A percentile compares a stretch with the other conserved stretches of the same genome.
Conservation (phyloP, 345 rosid species). For the Eucalyptus regnans region DNA sequence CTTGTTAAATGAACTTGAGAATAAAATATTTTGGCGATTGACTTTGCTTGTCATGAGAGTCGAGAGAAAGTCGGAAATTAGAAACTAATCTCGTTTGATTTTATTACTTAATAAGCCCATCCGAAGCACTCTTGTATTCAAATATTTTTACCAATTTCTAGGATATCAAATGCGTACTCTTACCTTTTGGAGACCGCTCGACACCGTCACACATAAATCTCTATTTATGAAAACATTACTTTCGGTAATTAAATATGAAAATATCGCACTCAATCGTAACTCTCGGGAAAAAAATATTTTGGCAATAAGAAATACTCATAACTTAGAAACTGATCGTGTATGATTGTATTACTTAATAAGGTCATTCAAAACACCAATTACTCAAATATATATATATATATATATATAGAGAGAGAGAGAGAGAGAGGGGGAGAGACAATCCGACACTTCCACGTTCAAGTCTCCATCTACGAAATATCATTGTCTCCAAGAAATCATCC, state of each 20-base stretch:
- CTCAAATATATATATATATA: not conserved
- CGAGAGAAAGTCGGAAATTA: not conserved
- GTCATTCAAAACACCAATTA: not conserved
- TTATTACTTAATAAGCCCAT: not conserved
- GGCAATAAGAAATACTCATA: not conserved
- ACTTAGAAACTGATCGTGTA: not conserved
- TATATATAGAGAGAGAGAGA: no score
- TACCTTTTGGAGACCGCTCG: not conserved
- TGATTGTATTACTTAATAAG: not conserved
- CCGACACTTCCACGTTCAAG: not conserved
- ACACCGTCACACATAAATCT: not conserved
- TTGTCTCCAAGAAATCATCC: fast-evolving
- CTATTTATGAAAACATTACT: not conserved
- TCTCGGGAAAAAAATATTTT: not conserved
- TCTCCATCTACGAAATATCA: not conserved
- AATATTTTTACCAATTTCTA: not conserved
- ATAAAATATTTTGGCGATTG: not conserved
- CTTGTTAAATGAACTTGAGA: not conserved
- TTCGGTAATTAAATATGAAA: no score
- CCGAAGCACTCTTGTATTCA: fast-evolving
- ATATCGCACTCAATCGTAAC: fast-evolving
- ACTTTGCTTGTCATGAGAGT: not conserved
- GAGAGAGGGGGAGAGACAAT: not conserved
- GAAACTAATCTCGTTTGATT: not conserved
- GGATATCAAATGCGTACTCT: not conserved